phyloP scores from a whole-genome alignment of 2,329 filamentous ascomycete species.

The Paecilomyces sp. region DNA sequence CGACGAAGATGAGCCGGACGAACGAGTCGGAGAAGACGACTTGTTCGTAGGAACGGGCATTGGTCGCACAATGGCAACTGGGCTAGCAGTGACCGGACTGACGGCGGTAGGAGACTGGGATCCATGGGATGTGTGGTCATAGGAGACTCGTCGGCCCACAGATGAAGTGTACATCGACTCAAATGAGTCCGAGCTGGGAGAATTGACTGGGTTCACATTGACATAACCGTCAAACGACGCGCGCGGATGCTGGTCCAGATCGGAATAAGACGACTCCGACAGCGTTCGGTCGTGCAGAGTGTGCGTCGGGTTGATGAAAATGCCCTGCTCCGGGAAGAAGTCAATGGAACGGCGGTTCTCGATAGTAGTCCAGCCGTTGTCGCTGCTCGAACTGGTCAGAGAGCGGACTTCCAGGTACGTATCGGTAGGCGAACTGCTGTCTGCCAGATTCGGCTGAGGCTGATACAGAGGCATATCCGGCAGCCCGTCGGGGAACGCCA shows the following conservation, averaged over 20 bases:
- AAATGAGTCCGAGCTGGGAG: conserved; percentile 70
- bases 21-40: conserved; percentile 50
- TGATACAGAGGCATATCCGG: conserved; percentile 34
- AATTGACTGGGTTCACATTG: conserved; percentile 76
- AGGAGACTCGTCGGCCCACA: conserved; percentile 32
- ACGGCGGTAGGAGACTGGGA: conserved; percentile 44
- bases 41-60: conserved; percentile 47
- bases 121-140: conserved; percentile 35
- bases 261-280: conserved; percentile 76
- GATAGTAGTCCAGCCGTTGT: conserved; percentile 80
- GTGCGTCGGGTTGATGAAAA: conserved; percentile 88
- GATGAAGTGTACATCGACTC: conserved; percentile 45
- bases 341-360: conserved; percentile 70
- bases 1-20: conserved; percentile 56
- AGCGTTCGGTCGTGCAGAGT: conserved; percentile 81
- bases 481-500: conserved; percentile 49
- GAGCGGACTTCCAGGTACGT: conserved; percentile 83
- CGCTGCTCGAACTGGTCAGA: conserved; percentile 68
- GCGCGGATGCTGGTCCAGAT: conserved; percentile 51
- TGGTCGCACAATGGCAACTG: conserved; percentile 59
- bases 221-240: conserved; percentile 73
- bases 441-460: conserved; percentile 34
- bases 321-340: conserved; percentile 52
- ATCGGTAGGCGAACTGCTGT: conserved; percentile 63
- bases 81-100: conserved; percentile 60